phyloP scores from a whole-genome alignment of 179 eudicot genomes.

The Sideroxylon spinosum region DNA sequence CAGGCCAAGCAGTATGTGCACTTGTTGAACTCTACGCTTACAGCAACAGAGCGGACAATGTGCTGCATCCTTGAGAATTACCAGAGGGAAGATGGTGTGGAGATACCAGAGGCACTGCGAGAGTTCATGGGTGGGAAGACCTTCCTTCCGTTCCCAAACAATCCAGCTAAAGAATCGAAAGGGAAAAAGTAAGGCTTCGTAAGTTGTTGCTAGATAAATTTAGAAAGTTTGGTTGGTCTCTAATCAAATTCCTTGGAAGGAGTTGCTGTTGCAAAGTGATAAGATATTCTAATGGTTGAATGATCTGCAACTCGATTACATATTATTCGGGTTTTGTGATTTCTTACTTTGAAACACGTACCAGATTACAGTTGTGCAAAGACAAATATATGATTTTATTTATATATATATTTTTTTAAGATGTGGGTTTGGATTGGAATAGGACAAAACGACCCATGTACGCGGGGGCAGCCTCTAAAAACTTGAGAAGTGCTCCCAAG shows the following conservation, averaged over 20 bases:
- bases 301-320: background rate
- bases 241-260: background rate
- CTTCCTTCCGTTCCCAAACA: conserved; percentile 60
- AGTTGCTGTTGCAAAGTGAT: background rate
- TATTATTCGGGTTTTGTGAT: background rate
- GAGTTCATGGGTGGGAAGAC: conserved; percentile 70
- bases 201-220: too few species aligned
- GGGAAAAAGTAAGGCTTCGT: conserved; percentile 60
- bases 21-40: conserved; percentile 81
- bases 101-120: conserved; percentile 64
- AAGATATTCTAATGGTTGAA: background rate
- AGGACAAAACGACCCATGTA: too few species aligned
- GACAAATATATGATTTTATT: background rate
- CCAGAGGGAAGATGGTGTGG: conserved; percentile 85
- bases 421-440: too few species aligned
- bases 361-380: background rate
- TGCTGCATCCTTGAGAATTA: conserved; percentile 85
- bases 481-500: too few species aligned
- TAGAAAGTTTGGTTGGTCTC: background rate
- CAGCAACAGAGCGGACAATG: conserved; percentile 85
- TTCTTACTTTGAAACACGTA: background rate
- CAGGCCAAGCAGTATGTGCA: conserved; percentile 77
- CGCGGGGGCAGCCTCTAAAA: too few species aligned
- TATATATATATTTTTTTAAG: too few species aligned
- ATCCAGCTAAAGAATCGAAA: conserved; percentile 52